A percentile compares a stretch with the other conserved stretches of the same genome.
Evolutionary conservation across 495 filamentous ascomycete species (phyloP).

Genomic region (Cetradonia linearis): DNA sequence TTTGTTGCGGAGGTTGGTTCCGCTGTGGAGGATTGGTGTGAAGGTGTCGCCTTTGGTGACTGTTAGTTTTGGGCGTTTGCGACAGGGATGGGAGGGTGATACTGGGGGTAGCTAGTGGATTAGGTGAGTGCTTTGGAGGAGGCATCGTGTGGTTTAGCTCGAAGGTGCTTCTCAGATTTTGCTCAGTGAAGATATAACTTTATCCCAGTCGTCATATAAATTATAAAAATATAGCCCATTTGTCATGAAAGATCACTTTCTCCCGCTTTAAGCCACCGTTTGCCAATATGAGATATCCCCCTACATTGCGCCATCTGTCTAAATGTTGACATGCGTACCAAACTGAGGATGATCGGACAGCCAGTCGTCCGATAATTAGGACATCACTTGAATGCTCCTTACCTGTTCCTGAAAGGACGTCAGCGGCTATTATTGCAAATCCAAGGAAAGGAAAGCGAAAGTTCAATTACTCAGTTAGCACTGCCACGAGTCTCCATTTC

Average conservation of each 20-base stretch:
- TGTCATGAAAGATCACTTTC: not conserved
- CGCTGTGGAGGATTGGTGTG: constrained; percentile 25
- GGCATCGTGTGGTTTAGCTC: not conserved
- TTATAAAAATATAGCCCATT: not conserved
- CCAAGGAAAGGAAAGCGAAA: not conserved
- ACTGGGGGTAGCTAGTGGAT: constrained; percentile 5
- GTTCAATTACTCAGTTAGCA: not conserved
- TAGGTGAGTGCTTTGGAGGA: not conserved
- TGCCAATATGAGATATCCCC: not conserved
- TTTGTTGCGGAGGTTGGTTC: constrained; percentile 38
- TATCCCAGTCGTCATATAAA: no score
- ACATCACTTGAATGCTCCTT: not conserved
- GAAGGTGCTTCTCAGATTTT: not conserved
- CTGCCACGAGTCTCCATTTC: not conserved
- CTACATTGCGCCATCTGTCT: not conserved
- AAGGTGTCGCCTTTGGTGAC: constrained; percentile 8
- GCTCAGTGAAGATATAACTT: no score
- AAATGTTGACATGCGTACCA: not conserved
- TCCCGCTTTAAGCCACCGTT: not conserved
- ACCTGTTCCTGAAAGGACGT: not conserved
- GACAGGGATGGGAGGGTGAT: not conserved
- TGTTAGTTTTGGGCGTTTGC: not conserved
- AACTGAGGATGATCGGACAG: not conserved
- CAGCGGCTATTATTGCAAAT: not conserved
- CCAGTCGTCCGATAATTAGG: not conserved